Base-by-base conservation (phyloP, 805 yeast genomes). In the Zygotorulaspora danielsina region DNA sequence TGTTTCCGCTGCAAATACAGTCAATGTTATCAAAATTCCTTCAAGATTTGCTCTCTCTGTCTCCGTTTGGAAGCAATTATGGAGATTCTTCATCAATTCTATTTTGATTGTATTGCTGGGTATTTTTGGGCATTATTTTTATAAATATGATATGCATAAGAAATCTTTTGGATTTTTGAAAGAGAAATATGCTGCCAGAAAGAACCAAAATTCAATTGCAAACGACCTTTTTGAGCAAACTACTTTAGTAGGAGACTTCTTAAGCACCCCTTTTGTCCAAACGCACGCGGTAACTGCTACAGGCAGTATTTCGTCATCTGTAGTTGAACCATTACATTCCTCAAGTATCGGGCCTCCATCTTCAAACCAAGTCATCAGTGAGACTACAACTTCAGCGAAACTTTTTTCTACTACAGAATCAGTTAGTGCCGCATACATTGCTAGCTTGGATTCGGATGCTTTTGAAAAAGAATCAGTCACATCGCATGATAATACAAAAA, bases 1-100 rank as follows among this genome's bases (percentile, higher is more conserved):
- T 16, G 81, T 78, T 0, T 81, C 90, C 22, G 94, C 89, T 1
- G 84, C 93, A 2, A 80, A 82, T 45, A 72, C 86, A 1, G 73
- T 87, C 19, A 77, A 73, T 49, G 77, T 86, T 6, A 63, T 80
- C 41, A 69, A 67, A 41, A 59, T 86, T 15, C 89, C 93, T 3
- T 64, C 61, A 17, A 71, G 70, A 16, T 69, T 69, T 44, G 63
- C 72, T 1, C 32, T 35, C 11, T 66, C 75, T 6, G 43, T 45
- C 5, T 51, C 64, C 2, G 29, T 54, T 4, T 36, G 48, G 30
- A 45, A 48, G 19, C 55, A 53, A 34, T 11, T 59, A 2, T 48
- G 52, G 36, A 49, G 39, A 17, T 43, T 56, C 9, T 38, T 63
- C 12, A 30, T 51, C 21, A 61, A 61, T 30, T 32, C 52, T 15